Evolutionary conservation across 2,329 filamentous ascomycete genomes (phyloP).

Genomic region (Diplodia scrobiculata): DNA sequence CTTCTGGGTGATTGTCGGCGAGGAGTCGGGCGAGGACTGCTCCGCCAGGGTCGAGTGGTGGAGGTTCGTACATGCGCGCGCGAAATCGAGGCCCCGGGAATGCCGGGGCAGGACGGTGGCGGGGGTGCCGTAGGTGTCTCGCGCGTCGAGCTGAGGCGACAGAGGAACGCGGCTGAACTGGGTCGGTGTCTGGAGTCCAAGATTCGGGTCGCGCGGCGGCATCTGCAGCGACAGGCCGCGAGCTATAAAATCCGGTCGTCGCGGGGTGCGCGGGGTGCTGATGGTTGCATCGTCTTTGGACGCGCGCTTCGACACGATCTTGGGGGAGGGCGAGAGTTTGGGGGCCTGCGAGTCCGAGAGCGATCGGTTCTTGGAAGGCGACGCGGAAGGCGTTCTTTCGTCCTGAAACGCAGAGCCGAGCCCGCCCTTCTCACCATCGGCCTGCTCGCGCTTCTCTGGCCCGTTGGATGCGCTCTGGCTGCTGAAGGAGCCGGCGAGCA

Average conservation of each 20-base stretch:
- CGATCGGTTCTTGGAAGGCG: constrained; percentile 48
- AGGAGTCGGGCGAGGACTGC: constrained; percentile 83
- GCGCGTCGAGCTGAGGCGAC: constrained; percentile 82
- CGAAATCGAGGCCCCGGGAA: constrained; percentile 89
- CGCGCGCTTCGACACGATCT: constrained; percentile 44
- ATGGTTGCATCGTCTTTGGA: constrained; percentile 52
- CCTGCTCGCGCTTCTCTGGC: constrained; percentile 15
- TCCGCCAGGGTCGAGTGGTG: constrained; percentile 95
- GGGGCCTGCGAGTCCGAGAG: constrained; percentile 49
- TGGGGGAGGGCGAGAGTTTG: constrained; percentile 51
- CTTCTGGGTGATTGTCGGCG: constrained; percentile 76
- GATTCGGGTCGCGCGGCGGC: constrained; percentile 55
- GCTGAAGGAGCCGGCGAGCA: constrained; percentile 25
- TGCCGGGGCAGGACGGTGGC: constrained; percentile 85
- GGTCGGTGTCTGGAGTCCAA: constrained; percentile 51
- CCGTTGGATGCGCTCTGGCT: neutral
- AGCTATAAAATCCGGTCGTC: constrained; percentile 63
- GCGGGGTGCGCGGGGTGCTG: constrained; percentile 62
- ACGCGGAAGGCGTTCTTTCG: constrained; percentile 41
- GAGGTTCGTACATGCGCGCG: constrained; percentile 86
- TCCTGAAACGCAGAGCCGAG: constrained; percentile 25
- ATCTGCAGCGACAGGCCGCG: constrained; percentile 72
- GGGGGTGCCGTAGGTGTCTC: constrained; percentile 82
- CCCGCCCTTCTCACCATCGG: constrained; percentile 20
- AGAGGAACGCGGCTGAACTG: constrained; percentile 64